Evolutionary conservation across 345 rosid species (phyloP).

Genomic region (Gossypium longicalyx): DNA sequence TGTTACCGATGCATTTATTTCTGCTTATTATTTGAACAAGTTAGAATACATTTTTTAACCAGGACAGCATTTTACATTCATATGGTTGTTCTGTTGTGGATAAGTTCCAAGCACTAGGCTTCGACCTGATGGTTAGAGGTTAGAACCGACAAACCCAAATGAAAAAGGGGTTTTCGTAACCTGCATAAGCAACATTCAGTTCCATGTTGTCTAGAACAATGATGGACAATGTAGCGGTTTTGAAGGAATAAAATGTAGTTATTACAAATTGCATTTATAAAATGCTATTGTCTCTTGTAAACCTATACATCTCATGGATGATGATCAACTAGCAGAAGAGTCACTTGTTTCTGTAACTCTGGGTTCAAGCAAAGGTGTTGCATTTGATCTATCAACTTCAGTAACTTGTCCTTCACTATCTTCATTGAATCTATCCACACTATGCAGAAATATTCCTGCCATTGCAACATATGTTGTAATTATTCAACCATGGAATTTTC

Average conservation of each 20-base stretch:
- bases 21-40: background rate
- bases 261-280: background rate
- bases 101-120: background rate
- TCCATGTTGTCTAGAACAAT: background rate
- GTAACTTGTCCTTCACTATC: slow-evolving; percentile 36
- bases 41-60: background rate
- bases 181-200: background rate
- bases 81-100: background rate
- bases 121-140: background rate
- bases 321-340: slow-evolving; percentile 15
- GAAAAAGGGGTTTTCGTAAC: background rate
- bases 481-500: slow-evolving; percentile 1
- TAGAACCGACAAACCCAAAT: background rate
- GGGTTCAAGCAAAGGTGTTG: slow-evolving; percentile 53
- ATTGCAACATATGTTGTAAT: background rate
- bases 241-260: background rate
- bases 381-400: slow-evolving; percentile 31
- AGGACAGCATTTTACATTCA: background rate
- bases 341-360: slow-evolving; percentile 20
- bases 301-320: slow-evolving; percentile 10
- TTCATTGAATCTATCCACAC: slow-evolving; percentile 68
- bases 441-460: slow-evolving; percentile 66
- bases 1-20: slow-evolving; percentile 1
- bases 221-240: background rate
- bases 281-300: background rate